These are phyloP conservation scores for Platanus orientalis DNA, from an alignment of 164 flowering plant genomes.

Conservation along the genomic window DNA sequence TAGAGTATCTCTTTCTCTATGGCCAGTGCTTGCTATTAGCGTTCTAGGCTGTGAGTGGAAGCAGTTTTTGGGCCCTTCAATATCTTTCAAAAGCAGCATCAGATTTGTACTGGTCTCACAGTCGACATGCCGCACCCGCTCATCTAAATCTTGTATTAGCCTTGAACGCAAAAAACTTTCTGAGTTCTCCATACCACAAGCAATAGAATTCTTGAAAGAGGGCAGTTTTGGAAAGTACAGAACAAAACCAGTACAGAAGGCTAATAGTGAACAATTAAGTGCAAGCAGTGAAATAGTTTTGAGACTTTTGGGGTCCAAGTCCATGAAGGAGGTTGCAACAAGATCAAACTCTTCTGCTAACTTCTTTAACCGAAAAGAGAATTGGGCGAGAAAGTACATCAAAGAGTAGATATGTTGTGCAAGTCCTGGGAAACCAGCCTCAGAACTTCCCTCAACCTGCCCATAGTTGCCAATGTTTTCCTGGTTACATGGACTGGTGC, in stretches of 20 bases:
- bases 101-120: conserved; percentile 39
- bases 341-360: conserved; percentile 65
- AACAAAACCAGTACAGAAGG: conserved; percentile 50
- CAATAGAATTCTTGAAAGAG: conserved; percentile 10
- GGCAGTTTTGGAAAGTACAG: conserved; percentile 25
- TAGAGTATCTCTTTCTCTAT: conserved; percentile 33
- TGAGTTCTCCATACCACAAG: conserved; percentile 12
- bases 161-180: conserved; percentile 17
- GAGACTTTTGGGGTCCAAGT: conserved; percentile 47
- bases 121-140: conserved; percentile 45
- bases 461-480: conserved; percentile 6
- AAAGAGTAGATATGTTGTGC: conserved; percentile 16
- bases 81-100: conserved; percentile 29
- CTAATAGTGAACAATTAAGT: conserved; percentile 60
- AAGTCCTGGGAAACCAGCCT: conserved; percentile 2
- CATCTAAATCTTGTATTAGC: conserved; percentile 44
- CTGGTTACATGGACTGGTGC: conserved; percentile 8
- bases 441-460: conserved; percentile 12
- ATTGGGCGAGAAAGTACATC: conserved; percentile 17
- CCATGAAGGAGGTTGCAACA: conserved; percentile 52
- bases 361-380: conserved; percentile 39
- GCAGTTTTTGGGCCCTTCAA: conserved; percentile 25
- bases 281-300: conserved; percentile 51
- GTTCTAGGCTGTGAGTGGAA: conserved; percentile 26
- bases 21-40: conserved; percentile 18